Conservation (phyloP, 2,329 filamentous ascomycete species). For the Fusarium newnesense region DNA sequence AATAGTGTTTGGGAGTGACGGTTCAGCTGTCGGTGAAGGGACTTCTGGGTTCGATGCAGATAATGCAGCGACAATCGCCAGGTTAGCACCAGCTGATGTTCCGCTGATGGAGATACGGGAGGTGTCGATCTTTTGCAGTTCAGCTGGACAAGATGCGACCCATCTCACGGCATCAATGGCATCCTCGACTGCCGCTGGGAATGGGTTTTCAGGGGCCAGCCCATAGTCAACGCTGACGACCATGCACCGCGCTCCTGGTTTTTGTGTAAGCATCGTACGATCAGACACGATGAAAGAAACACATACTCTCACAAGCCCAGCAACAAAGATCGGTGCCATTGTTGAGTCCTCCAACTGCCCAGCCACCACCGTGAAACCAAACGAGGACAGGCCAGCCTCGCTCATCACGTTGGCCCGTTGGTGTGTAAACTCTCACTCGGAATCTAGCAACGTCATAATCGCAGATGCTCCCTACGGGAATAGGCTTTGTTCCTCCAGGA, state of each 20-base stretch:
- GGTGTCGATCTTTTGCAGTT: conserved; percentile 41
- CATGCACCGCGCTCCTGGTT: conserved; percentile 38
- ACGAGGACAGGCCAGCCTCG: conserved; percentile 51
- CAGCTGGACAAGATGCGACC: conserved; percentile 34
- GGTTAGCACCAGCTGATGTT: conserved; percentile 45
- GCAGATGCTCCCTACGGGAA: conserved; percentile 43
- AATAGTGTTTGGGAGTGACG: conserved; percentile 20
- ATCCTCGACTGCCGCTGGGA: conserved; percentile 50
- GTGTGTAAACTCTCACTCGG: conserved; percentile 48
- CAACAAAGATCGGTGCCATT: conserved; percentile 50
- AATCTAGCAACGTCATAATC: conserved; percentile 46
- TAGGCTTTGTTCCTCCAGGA: conserved; percentile 37
- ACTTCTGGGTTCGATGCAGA: conserved; percentile 27
- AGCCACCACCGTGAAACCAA: conserved; percentile 55
- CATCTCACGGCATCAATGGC: conserved; percentile 47
- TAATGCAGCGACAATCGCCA: conserved; percentile 39
- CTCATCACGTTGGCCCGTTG: conserved; percentile 35
- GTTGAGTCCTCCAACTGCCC: conserved; percentile 50
- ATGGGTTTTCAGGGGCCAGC: conserved; percentile 50
- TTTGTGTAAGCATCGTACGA: conserved; percentile 2
- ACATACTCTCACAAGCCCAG: conserved; percentile 45
- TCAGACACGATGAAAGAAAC: background rate
- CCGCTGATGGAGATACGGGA: conserved; percentile 46
- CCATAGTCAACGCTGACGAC: conserved; percentile 50
- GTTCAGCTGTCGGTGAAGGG: conserved; percentile 29